Evolutionary conservation across 441 rosid genomes (phyloP), one percentile per base, ranked within the genome.

Genomic region (Manihot esculenta): DNA sequence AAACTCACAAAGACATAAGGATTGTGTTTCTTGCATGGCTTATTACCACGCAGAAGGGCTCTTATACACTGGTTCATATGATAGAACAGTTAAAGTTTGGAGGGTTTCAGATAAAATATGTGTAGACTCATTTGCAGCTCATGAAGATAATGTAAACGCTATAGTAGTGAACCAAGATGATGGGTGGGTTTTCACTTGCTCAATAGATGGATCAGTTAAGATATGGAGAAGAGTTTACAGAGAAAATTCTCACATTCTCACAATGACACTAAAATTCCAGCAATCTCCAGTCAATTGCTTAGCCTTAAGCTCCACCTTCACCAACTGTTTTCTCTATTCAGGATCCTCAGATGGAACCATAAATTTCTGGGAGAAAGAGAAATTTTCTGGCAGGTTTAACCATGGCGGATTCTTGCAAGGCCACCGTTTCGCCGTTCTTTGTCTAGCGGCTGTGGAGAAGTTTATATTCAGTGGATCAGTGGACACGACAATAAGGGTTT

Each of bases 351-450:
- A 84, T 51, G 89, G 92, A 1, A 72, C 73, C 17, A 83, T 81
- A 35, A 83, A 80, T 69, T 87, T 85, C 20, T 85, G 89, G 86
- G 88, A 85, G 80, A 87, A 83, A 59, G 89, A 87, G 71, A 81
- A 48, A 63, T 74, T 75, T 71, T 84, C 92, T 0, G 75, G 85
- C 1, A 60, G 92, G 70, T 87, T 84, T 64, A 87, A 81, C 76
- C 89, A 87, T 21, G 79, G 86, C 9, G 89, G 92, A n/a, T 83
- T 87, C 76, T 72, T 87, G 35, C 89, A 84, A 71, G 92, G 89
- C 7, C 92, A 84, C 56, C 77, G 77, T 0, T 85, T 84, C 48
- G 74, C 85, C 0, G 89, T 87, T 10, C 79, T 87, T 1, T 85
- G 87, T 72, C 64, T 87, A 7, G 77, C 66, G 1, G 70, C 86